Conservation (phyloP, 2,329 filamentous ascomycete species). For the Colletotrichum chlorophyti region DNA sequence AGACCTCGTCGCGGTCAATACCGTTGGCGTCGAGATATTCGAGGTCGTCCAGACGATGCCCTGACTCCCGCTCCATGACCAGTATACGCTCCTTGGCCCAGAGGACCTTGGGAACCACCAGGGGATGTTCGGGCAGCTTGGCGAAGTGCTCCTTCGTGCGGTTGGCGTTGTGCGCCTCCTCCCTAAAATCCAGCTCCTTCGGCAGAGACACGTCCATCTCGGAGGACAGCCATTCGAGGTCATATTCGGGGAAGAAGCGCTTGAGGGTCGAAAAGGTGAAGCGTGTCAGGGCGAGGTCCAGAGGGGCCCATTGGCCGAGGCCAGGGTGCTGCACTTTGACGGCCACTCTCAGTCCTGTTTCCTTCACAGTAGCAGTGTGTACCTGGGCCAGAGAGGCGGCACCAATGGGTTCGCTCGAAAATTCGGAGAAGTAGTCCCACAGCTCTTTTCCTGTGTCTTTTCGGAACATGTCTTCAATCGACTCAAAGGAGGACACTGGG, state of each 20-base stretch:
- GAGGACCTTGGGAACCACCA: constrained; percentile 87
- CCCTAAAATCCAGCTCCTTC: constrained; percentile 87
- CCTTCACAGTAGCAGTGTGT: constrained; percentile 83
- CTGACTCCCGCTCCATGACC: constrained; percentile 93
- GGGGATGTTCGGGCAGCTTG: constrained; percentile 73
- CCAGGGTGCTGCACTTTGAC: constrained; percentile 96
- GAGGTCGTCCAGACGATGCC: constrained; percentile 87
- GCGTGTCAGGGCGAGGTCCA: constrained; percentile 85
- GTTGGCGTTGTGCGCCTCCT: constrained; percentile 84
- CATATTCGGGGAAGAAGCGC: constrained; percentile 95
- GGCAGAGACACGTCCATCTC: constrained; percentile 94
- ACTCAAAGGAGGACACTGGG: constrained; percentile 87
- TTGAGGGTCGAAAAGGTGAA: constrained; percentile 92
- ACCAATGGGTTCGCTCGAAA: constrained; percentile 81
- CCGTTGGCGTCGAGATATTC: constrained; percentile 82
- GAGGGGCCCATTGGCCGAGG: constrained; percentile 85
- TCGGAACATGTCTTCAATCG: constrained; percentile 85
- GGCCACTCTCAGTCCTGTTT: constrained; percentile 84
- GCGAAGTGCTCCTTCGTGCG: constrained; percentile 83
- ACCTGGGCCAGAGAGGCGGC: constrained; percentile 95
- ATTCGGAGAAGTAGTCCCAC: constrained; percentile 85
- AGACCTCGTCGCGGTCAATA: constrained; percentile 95
- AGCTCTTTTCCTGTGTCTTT: constrained; percentile 82
- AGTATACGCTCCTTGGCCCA: constrained; percentile 90
- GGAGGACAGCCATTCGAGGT: constrained; percentile 91